A percentile compares a stretch with the other conserved stretches of the same genome.
Conservation (phyloP, 1,284 basidiomycete genomes). For the Gastroboletus turbinatus region DNA sequence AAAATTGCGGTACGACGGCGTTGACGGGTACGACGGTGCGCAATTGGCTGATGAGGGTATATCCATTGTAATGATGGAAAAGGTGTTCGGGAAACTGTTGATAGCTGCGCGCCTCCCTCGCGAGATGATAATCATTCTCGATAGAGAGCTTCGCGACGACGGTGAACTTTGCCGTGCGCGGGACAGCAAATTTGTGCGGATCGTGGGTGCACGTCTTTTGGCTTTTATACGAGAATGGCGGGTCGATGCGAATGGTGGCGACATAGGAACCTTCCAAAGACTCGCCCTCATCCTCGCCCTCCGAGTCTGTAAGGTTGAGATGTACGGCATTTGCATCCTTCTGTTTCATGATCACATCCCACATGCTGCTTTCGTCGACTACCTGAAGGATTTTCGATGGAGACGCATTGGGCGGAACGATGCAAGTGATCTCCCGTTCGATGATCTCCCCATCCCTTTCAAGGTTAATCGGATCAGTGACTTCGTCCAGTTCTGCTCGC, state of each 20-base stretch:
- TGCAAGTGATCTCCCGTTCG: slow-evolving; percentile 18
- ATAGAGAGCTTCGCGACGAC: slow-evolving; percentile 34
- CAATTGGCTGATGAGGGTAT: slow-evolving; percentile 29
- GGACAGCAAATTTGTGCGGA: not conserved
- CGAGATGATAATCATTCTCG: slow-evolving; percentile 25
- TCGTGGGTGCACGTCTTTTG: slow-evolving; percentile 10
- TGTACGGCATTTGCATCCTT: fast-evolving
- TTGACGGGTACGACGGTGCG: slow-evolving; percentile 32
- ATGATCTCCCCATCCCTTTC: slow-evolving; percentile 16
- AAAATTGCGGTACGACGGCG: slow-evolving; percentile 41
- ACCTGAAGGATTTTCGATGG: not conserved
- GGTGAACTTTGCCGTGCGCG: slow-evolving; percentile 34
- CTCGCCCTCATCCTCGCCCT: not conserved
- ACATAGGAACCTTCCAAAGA: not conserved
- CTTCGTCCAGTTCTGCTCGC: slow-evolving; percentile 2
- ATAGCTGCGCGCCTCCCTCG: slow-evolving; percentile 34
- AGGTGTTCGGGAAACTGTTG: slow-evolving; percentile 31
- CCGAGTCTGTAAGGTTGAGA: not conserved
- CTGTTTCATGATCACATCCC: not conserved
- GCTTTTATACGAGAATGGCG: slow-evolving; percentile 5
- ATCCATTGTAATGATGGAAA: slow-evolving; percentile 37
- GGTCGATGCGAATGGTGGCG: slow-evolving; percentile 14
- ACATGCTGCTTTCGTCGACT: not conserved
- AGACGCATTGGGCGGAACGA: not conserved
- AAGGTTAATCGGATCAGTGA: not conserved